Conservation (phyloP, 352 stramenopile species). For the Thraustochytrium striatum region DNA sequence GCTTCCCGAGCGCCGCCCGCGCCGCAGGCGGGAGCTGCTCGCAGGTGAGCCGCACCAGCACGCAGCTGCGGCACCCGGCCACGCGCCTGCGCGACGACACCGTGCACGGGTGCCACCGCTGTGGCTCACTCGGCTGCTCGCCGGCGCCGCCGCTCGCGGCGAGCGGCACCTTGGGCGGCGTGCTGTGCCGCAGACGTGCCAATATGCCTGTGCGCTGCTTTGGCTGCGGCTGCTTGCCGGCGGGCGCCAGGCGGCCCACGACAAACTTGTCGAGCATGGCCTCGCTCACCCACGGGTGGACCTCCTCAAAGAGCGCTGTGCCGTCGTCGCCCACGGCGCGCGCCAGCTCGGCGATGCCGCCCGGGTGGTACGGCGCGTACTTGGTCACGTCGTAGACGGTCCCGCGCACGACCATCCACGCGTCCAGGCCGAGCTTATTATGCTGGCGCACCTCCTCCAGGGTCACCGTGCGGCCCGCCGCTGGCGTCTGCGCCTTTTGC, state of each 20-base stretch:
- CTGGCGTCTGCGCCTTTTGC: neutral
- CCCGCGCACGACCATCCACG: constrained; percentile 25
- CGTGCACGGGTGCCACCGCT: neutral
- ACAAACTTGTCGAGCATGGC: neutral
- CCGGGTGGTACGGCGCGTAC: constrained; percentile 43
- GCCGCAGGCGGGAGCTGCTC: neutral
- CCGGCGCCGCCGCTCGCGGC: neutral
- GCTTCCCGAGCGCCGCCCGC: neutral
- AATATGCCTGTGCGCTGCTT: neutral
- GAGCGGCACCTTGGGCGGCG: neutral
- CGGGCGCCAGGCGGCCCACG: neutral
- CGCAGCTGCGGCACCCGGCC: neutral
- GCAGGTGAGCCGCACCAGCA: neutral
- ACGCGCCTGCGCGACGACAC: neutral
- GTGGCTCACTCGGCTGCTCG: neutral
- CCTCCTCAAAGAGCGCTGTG: constrained; percentile 30
- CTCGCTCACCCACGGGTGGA: constrained; percentile 41
- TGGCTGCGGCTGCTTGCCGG: neutral
- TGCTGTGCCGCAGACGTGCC: too few relatives aligned
- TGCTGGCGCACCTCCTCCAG: constrained; percentile 28
- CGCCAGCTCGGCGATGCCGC: constrained; percentile 14
- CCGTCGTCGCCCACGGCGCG: constrained; percentile 4
- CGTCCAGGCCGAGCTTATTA: constrained; percentile 1
- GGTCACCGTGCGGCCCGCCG: neutral
- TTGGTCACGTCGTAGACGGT: constrained; percentile 42